Evolutionary conservation across 768 basidiomycete species (phyloP), one percentile per base, ranked within the genome.

Genomic region (Mycena kentingensis): DNA sequence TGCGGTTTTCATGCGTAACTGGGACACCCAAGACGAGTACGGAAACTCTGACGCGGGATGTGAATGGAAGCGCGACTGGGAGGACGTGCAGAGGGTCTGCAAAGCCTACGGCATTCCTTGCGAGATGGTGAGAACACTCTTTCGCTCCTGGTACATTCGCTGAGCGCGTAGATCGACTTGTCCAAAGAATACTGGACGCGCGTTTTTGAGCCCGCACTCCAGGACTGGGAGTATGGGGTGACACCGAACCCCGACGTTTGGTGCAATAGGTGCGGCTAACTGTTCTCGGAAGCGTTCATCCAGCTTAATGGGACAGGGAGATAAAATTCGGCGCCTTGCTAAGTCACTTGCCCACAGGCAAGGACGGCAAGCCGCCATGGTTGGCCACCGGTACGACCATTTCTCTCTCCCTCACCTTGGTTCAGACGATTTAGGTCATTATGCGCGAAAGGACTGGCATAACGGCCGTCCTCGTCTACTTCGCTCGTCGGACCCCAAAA

Each of bases 11-110:
- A 98, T 98, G 95, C 82, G 92, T 19, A 98, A 98, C 54, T 98
- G 95, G 95, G 90, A 93, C 61, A 88, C 87, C 2, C 77, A 86
- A 34, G 90, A 93, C 63, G 92, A 94, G 70, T 82, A 77, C 22
- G 87, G 82, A 16, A 79, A 24, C 29, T 54, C 84, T 0, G 89
- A 89, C 63, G 77, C 74, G n/a, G 88, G 90, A 3, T 98, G 95
- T 61, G 91, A 94, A 67, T 98, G 95, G 95, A 88, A 98, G 70
- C 87, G 84, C 53, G 95, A 98, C 62, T 97, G 90, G 89, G 82
- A 88, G 54, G 93, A 96, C 66, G 95, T 97, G 1, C 86, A 86
- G 61, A 72, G 75, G 16, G 90, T 97, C 12, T 93, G 93, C 64
- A 79, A 72, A 45, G 73, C 80, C 60, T 77, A 88, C 21, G 89